Conservation (phyloP, 2,329 filamentous ascomycete species). For the Sphaerulina musiva region DNA sequence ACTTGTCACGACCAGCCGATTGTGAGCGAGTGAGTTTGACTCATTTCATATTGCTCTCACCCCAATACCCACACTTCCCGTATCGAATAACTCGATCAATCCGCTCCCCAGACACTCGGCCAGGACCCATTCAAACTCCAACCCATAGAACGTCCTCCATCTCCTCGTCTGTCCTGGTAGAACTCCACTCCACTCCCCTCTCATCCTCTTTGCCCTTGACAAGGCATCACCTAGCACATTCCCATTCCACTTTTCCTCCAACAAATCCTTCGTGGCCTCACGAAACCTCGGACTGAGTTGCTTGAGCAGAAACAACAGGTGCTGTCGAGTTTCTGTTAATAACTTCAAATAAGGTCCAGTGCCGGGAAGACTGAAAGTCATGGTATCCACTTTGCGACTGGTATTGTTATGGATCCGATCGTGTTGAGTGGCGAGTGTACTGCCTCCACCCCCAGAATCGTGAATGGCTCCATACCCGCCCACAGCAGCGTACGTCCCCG, state of each 20-base stretch:
- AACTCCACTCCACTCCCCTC: slow-evolving; percentile 53
- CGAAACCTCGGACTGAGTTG: slow-evolving; percentile 51
- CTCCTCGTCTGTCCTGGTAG: slow-evolving; percentile 57
- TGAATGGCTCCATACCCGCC: slow-evolving; percentile 62
- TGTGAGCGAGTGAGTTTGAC: neutral
- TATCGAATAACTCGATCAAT: slow-evolving; percentile 67
- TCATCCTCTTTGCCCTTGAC: slow-evolving; percentile 45
- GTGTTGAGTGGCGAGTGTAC: slow-evolving; percentile 29
- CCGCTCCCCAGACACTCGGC: slow-evolving; percentile 65
- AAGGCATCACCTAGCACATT: slow-evolving; percentile 48
- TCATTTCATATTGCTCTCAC: slow-evolving; percentile 35
- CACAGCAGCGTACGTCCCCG: slow-evolving; percentile 62
- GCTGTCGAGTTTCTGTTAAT: slow-evolving; percentile 53
- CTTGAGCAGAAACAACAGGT: slow-evolving; percentile 54
- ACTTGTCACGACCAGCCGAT: too few species aligned
- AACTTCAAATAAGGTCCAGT: slow-evolving; percentile 64
- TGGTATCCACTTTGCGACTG: slow-evolving; percentile 9
- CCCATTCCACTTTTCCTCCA: slow-evolving; percentile 66
- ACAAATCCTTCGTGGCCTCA: slow-evolving; percentile 56
- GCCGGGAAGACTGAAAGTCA: slow-evolving; percentile 59
- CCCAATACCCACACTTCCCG: slow-evolving; percentile 63
- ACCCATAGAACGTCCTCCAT: slow-evolving; percentile 64
- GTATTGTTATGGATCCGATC: slow-evolving; percentile 13
- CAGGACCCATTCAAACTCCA: slow-evolving; percentile 65
- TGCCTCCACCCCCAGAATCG: slow-evolving; percentile 53